These are phyloP conservation scores for Hymenoscyphus linearis DNA, from an alignment of 2,329 filamentous ascomycete species.

Conservation along the genomic window DNA sequence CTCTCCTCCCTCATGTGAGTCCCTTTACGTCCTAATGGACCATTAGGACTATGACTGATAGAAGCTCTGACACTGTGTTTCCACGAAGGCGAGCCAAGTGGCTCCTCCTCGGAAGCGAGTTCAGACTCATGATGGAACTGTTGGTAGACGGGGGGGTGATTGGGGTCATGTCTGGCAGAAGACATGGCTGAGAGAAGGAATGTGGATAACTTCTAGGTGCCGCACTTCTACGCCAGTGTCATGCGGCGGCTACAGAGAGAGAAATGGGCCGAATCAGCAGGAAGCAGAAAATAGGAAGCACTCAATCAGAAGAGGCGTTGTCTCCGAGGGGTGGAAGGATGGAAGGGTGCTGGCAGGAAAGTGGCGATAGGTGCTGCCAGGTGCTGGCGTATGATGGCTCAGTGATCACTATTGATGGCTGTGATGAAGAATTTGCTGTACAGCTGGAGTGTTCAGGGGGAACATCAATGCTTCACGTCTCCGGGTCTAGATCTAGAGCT, in stretches of 20 bases:
- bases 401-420: neutral
- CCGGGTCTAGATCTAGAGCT: neutral
- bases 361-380: no score
- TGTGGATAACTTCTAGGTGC: neutral
- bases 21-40: neutral
- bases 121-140: constrained; percentile 21
- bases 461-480: neutral
- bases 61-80: constrained; percentile 7
- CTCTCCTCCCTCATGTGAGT: neutral
- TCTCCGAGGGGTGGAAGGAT: neutral
- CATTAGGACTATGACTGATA: constrained; percentile 9
- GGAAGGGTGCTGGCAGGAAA: neutral
- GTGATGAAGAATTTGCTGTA: neutral
- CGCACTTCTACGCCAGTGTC: constrained; percentile 15
- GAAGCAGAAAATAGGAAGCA: no score
- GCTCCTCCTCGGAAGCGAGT: constrained; percentile 18
- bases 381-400: no score
- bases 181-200: constrained; percentile 19
- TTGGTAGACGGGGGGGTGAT: constrained; percentile 10
- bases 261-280: constrained; percentile 22
- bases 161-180: constrained; percentile 12
- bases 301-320: neutral
- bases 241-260: constrained; percentile 10
- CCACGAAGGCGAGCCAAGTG: constrained; percentile 18
- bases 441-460: neutral